Evolutionary conservation across 345 rosid genomes (phyloP).

Genomic region (Trapa bicornis): DNA sequence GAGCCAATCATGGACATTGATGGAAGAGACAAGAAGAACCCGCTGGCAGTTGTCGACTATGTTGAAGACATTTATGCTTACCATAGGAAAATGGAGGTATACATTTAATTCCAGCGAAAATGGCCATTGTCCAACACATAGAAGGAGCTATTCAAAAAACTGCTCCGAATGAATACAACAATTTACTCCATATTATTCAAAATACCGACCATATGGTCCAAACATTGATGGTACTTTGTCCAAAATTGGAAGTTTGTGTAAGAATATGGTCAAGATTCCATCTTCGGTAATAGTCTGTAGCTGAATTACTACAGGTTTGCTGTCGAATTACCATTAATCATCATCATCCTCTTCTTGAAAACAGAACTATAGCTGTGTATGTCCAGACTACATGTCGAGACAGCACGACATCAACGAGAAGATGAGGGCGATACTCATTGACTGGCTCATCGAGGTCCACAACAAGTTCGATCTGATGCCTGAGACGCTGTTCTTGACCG

Average conservation of each 20-base stretch:
- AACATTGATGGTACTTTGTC: no score
- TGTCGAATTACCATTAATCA: no score
- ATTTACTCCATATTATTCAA: no score
- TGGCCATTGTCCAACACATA: no score
- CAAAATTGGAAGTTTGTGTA: no score
- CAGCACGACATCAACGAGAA: conserved; percentile 75
- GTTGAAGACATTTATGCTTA: conserved; percentile 52
- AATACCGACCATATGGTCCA: no score
- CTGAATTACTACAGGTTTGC: no score
- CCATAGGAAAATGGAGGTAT: conserved; percentile 67
- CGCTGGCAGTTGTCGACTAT: conserved; percentile 78
- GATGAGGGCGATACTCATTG: conserved; percentile 95
- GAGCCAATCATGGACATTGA: conserved; percentile 60
- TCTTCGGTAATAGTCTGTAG: no score
- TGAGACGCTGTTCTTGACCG: conserved; percentile 78
- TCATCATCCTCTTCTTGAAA: no score
- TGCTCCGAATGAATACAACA: no score
- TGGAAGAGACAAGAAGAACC: conserved; percentile 45
- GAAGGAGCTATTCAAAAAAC: no score
- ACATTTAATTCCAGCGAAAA: neutral
- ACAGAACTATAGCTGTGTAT: conserved; percentile 50
- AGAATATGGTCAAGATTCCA: no score
- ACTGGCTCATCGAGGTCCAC: conserved; percentile 98
- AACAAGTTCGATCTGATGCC: conserved; percentile 79
- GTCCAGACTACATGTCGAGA: conserved; percentile 49